A percentile compares a stretch with the other conserved stretches of the same genome.
Conservation (phyloP, 352 stramenopile genomes). For the Hyaloperonospora brassicae region DNA sequence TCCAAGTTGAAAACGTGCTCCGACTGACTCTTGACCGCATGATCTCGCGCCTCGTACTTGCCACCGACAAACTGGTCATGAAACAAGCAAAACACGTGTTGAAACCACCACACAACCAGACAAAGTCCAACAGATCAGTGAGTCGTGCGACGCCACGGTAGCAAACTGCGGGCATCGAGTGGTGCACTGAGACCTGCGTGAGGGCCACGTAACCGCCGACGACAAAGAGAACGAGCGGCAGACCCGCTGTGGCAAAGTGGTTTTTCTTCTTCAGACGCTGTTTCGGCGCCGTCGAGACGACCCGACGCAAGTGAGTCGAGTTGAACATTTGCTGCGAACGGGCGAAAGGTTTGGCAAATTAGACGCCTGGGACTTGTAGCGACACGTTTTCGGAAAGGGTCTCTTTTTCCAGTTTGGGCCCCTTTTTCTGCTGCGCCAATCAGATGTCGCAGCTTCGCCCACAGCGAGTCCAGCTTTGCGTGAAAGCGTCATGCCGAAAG, state of each 20-base stretch:
- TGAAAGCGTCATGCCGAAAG: constrained; percentile 28
- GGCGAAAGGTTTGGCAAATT: constrained; percentile 23
- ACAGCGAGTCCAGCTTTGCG: too few relatives aligned
- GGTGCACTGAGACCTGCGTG: constrained; percentile 43
- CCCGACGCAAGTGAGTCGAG: constrained; percentile 16
- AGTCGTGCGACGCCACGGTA: too few relatives aligned
- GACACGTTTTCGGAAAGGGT: too few relatives aligned
- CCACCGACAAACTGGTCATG: constrained; percentile 59
- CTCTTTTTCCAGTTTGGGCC: too few relatives aligned
- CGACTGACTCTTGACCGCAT: constrained; percentile 78
- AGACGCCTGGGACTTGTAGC: too few relatives aligned
- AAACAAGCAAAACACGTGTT: background rate
- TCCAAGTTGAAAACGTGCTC: constrained; percentile 74
- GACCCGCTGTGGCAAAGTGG: constrained; percentile 57
- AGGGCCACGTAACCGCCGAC: constrained; percentile 67
- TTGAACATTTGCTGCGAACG: constrained; percentile 29
- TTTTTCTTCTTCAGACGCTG: constrained; percentile 50
- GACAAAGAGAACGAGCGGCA: constrained; percentile 78
- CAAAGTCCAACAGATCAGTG: background rate
- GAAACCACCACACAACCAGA: constrained; percentile 1
- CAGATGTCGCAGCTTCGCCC: background rate
- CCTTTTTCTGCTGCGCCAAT: constrained; percentile 5
- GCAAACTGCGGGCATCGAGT: too few relatives aligned
- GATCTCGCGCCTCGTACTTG: constrained; percentile 76
- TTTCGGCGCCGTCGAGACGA: constrained; percentile 11